Evolutionary conservation across 2,329 filamentous ascomycete genomes (phyloP).

Genomic region (Thielaviopsis populi): DNA sequence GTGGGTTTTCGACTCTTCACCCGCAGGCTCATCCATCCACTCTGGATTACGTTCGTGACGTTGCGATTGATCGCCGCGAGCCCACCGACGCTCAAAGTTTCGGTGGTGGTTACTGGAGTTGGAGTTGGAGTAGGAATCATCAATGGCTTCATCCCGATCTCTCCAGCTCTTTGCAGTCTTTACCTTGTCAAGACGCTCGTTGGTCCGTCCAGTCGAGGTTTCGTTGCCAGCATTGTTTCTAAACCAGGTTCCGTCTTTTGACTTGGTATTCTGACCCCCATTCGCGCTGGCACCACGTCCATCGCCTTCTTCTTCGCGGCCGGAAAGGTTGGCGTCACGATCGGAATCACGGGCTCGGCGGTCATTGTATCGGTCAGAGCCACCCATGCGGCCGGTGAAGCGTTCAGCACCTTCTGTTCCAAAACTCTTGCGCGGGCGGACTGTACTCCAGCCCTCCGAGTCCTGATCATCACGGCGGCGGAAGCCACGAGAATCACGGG

Average conservation of each 20-base stretch:
- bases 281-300: slow-evolving; percentile 43
- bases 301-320: slow-evolving; percentile 36
- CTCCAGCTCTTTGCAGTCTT: slow-evolving; percentile 41
- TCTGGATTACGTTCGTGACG: slow-evolving; percentile 70
- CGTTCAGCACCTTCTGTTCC: slow-evolving; percentile 57
- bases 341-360: slow-evolving; percentile 38
- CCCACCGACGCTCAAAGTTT: slow-evolving; percentile 36
- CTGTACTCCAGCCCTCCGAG: slow-evolving; percentile 57
- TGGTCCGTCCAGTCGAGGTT: slow-evolving; percentile 25
- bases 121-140: slow-evolving; percentile 43
- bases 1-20: slow-evolving; percentile 54
- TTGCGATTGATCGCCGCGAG: slow-evolving; percentile 38
- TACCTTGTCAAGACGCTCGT: slow-evolving; percentile 40
- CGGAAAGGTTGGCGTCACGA: slow-evolving; percentile 38
- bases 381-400: slow-evolving; percentile 51
- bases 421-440: slow-evolving; percentile 60
- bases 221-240: slow-evolving; percentile 37
- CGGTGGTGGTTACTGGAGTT: slow-evolving; percentile 25
- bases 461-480: slow-evolving; percentile 46
- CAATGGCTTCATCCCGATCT: slow-evolving; percentile 32
- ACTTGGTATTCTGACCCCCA: slow-evolving; percentile 35
- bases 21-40: slow-evolving; percentile 66
- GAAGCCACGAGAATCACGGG: slow-evolving; percentile 28
- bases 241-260: slow-evolving; percentile 61
- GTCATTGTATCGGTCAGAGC: slow-evolving; percentile 30